phyloP scores from a whole-genome alignment of 1,284 basidiomycete species.

The Ceratobasidium sp. region DNA sequence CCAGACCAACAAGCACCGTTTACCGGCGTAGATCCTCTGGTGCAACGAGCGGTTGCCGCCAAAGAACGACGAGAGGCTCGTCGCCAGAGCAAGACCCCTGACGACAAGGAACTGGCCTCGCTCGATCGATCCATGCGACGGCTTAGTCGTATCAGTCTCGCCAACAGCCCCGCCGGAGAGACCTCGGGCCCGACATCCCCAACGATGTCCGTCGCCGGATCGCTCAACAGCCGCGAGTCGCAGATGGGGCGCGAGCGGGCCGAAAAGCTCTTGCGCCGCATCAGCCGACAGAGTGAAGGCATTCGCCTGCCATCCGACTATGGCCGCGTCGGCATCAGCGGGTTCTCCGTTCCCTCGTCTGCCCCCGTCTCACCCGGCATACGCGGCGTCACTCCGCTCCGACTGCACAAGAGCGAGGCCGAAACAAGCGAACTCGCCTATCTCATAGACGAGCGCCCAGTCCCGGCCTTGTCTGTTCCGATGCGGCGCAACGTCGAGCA shows the following conservation, averaged over 20 bases:
- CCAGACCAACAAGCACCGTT: conserved; percentile 3
- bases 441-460: background rate
- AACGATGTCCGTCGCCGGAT: background rate
- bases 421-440: conserved; percentile 20
- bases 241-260: conserved; percentile 27
- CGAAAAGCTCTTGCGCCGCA: conserved; percentile 36
- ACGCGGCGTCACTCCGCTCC: conserved; percentile 23
- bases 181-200: conserved; percentile 15
- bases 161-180: background rate
- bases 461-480: conserved; percentile 21
- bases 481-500: conserved; percentile 36
- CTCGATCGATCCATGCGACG: conserved; percentile 38
- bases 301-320: conserved; percentile 30
- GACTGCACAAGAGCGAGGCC: conserved; percentile 7
- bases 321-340: conserved; percentile 36
- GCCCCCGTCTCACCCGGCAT: conserved; percentile 34
- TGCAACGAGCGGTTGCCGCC: conserved; percentile 14
- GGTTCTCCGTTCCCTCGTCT: conserved; percentile 22
- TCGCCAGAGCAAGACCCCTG: conserved; percentile 28
- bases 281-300: conserved; percentile 27
- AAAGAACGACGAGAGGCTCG: conserved; percentile 9
- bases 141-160: conserved; percentile 34
- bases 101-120: conserved; percentile 15
- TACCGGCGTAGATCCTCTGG: conserved; percentile 1
- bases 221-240: background rate